Percentiles rank a stretch among this genome's conserved stretches.
Conservation (phyloP, 345 rosid genomes). For the Anacardium occidentale region DNA sequence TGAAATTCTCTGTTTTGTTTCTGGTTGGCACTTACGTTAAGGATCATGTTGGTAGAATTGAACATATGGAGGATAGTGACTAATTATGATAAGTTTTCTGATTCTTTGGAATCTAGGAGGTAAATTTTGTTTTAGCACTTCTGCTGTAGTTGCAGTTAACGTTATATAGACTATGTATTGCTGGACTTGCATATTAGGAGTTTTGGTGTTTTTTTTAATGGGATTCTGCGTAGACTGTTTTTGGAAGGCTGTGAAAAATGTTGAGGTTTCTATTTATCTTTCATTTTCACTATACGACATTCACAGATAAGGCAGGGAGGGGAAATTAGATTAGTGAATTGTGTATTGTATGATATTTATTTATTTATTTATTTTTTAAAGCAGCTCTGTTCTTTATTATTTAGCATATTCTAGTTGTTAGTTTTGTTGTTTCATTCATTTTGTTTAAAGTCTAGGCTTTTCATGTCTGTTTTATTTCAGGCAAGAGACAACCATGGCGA, state of each 20-base stretch:
- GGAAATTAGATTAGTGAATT: background rate
- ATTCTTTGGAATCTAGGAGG: background rate
- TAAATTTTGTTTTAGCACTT: background rate
- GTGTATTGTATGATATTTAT: background rate
- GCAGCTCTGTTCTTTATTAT: background rate
- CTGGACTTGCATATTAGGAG: background rate
- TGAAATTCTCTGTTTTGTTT: background rate
- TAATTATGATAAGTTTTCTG: background rate
- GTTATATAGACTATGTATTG: background rate
- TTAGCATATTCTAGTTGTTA: background rate
- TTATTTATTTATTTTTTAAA: no score
- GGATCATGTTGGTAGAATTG: background rate
- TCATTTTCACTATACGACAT: background rate
- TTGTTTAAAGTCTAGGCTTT: background rate
- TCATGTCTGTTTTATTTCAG: conserved; percentile 33
- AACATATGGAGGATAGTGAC: background rate
- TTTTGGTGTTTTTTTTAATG: background rate
- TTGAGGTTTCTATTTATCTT: background rate
- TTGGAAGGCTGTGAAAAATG: background rate
- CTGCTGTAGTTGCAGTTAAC: background rate
- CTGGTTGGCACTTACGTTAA: background rate
- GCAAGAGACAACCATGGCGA: conserved; percentile 92
- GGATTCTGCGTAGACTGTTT: background rate
- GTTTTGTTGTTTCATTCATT: background rate
- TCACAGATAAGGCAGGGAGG: background rate